Conservation (phyloP, 2,329 filamentous ascomycete genomes). For the Diaporthe nobilis region DNA sequence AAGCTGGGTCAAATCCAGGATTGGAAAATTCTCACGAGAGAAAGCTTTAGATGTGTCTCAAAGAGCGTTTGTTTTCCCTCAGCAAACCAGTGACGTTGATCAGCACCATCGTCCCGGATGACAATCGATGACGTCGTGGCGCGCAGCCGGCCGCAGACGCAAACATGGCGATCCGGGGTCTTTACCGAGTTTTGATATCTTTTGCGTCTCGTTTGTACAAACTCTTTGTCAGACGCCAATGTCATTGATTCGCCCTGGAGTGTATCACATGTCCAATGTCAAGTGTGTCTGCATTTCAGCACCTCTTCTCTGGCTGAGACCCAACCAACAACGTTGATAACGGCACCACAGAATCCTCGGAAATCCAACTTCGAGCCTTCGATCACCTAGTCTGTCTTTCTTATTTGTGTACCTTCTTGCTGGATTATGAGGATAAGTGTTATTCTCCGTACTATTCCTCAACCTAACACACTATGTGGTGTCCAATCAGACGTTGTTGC, state of each 20-base stretch:
- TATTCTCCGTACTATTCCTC: background rate
- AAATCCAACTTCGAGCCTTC: background rate
- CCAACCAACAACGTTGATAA: background rate
- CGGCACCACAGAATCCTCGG: too few species aligned
- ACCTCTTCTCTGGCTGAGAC: background rate
- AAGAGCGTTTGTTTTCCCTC: background rate
- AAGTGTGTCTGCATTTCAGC: background rate
- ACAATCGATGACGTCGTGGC: conserved; percentile 41
- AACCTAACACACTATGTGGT: background rate
- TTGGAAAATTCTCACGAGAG: background rate
- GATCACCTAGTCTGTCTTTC: too few species aligned
- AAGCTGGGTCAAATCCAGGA: background rate
- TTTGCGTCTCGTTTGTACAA: conserved; percentile 2
- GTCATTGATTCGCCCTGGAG: background rate
- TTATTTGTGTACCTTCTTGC: too few species aligned
- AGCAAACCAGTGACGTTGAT: conserved; percentile 25
- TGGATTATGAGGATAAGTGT: background rate
- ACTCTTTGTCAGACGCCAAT: background rate
- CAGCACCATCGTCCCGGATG: conserved; percentile 1
- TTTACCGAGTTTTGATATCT: conserved; percentile 3
- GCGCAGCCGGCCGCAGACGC: conserved; percentile 22
- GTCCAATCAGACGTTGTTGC: conserved; percentile 2
- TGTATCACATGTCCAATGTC: background rate
- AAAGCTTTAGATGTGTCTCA: background rate
- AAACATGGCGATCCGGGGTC: conserved; percentile 8